phyloP scores from a whole-genome alignment of 2,329 filamentous ascomycete species.

The Aspergillus sp. region DNA sequence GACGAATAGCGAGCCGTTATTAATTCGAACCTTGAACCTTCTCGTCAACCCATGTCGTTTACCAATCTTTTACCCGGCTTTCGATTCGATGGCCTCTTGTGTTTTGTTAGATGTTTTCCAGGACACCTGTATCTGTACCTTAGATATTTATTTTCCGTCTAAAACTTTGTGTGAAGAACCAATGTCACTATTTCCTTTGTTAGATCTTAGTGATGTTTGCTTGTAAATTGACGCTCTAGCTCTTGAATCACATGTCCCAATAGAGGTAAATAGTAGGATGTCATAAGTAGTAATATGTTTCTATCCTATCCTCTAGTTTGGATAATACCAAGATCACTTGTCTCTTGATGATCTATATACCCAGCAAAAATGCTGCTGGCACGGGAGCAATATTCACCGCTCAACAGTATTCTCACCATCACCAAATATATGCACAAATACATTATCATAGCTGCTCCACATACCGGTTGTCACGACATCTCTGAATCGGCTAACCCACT shows the following conservation, averaged over 20 bases:
- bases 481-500: constrained; percentile 61
- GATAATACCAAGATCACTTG: not conserved
- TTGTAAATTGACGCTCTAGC: not conserved
- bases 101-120: constrained; percentile 41
- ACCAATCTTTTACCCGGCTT: constrained; percentile 26
- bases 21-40: constrained; percentile 27
- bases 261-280: not conserved
- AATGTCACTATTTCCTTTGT: constrained; percentile 41
- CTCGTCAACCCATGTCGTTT: constrained; percentile 24
- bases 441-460: constrained; percentile 65
- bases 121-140: constrained; percentile 45
- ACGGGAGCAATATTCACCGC: not conserved
- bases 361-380: not conserved
- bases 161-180: constrained; percentile 40
- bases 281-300: not conserved
- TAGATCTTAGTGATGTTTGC: not conserved
- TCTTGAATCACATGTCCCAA: not conserved
- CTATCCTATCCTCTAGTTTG: not conserved
- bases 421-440: constrained; percentile 70
- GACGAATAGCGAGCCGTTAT: constrained; percentile 26
- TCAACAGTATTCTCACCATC: constrained; percentile 72
- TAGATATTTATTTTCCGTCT: constrained; percentile 42
- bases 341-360: not conserved
- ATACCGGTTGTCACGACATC: constrained; percentile 56
- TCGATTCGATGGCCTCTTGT: constrained; percentile 31